Base-by-base conservation (phyloP, 2,329 filamentous ascomycete genomes). In the Orbilia oligospora region DNA sequence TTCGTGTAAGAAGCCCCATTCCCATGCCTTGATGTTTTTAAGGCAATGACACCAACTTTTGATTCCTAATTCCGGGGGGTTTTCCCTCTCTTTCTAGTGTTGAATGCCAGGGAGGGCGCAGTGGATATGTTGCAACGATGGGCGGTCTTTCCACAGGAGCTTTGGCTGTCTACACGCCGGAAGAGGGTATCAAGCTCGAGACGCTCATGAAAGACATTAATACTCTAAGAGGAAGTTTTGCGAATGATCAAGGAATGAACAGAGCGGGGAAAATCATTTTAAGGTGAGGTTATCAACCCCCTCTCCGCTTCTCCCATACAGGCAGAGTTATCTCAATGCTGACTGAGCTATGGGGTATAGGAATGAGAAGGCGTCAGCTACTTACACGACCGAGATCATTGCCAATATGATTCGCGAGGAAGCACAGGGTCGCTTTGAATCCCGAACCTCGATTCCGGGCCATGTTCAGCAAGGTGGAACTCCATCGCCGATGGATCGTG, bases 361-460 rank as follows among this genome's bases (percentile, higher is more conserved):
- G 53, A 98, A 98, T 85, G 96, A 99, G 85, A 94, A 94, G 85
- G 92, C 96, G 5, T 97, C 93, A 82, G 90, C 89, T 82, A 94
- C 94, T 16, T 98, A 97, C 87, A 93, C 89, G 63, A 97, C 96
- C 18, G 94, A 97, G 84, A 89, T 97, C 73, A 95, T 99, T 82
- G 94, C 95, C 38, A 92, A 95, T 83, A 97, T 98, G 85, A 97
- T 99, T 86, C 92, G 92, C 75, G 94, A 97, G 81, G 96, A 98
- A 85, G 93, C 94, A 8, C 91, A 93, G 82, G 94, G 94, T 80
- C 91, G 94, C 16, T 99, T 99, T 83, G 96, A 99, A 85, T 92
- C 93, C 55, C 91, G 95, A 78, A 92, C 96, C 83, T 94, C 93
- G 81, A 95, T 97, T 64, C 94, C 94, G 0, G 94, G 94, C 14